Percentiles rank a stretch among this genome's conserved stretches.
phyloP scores from a whole-genome alignment of 2,329 filamentous ascomycete species.

The Madurella mycetomatis region DNA sequence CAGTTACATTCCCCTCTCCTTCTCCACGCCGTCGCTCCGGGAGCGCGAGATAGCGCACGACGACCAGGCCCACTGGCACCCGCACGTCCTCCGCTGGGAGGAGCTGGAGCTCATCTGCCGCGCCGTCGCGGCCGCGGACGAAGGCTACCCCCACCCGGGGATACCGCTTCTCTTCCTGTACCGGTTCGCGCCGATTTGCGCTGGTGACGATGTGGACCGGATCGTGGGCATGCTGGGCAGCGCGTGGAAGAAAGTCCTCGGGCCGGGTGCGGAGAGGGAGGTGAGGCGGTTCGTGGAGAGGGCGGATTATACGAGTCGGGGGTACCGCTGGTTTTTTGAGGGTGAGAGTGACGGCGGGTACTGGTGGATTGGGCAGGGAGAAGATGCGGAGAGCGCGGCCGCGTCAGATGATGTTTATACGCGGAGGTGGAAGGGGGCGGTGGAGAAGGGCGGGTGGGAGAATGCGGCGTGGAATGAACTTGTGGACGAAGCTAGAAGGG shows the following conservation, averaged over 20 bases:
- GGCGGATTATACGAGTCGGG: neutral
- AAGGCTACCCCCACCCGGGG: too few relatives aligned
- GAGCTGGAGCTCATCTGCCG: conserved; percentile 7
- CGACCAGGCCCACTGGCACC: conserved; percentile 11
- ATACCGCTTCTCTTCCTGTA: too few relatives aligned
- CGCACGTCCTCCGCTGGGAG: conserved; percentile 2
- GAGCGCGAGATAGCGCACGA: neutral
- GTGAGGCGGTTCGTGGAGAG: neutral
- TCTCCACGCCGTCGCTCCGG: too few relatives aligned
- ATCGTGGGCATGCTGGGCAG: neutral
- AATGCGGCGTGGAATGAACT: neutral
- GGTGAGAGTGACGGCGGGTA: neutral
- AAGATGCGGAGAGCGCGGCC: neutral
- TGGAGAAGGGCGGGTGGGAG: neutral
- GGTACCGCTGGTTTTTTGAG: neutral
- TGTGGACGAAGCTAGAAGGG: too few relatives aligned
- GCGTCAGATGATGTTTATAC: conserved; percentile 1
- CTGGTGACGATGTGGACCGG: neutral
- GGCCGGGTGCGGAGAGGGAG: neutral
- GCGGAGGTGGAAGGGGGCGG: neutral
- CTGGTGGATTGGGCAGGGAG: conserved; percentile 2
- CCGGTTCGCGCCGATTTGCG: too few relatives aligned
- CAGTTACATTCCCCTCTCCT: too few relatives aligned
- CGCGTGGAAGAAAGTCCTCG: neutral
- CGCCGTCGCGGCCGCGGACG: neutral